Percentiles rank a stretch among this genome's conserved stretches.
Conservation (phyloP, 1,284 basidiomycete genomes). For the Volvariella volvacea region DNA sequence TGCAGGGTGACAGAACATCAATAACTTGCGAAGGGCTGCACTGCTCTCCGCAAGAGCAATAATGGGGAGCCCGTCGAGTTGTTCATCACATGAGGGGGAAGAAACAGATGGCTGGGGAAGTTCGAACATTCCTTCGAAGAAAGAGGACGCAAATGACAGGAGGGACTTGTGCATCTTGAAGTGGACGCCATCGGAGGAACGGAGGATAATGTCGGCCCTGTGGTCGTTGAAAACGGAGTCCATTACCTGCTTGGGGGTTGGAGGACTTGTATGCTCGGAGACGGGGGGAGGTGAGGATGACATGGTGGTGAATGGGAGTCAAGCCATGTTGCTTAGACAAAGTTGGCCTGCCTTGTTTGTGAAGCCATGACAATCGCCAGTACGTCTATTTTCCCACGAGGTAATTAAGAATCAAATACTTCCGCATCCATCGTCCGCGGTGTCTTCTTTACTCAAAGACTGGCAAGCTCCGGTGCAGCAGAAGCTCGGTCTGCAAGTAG, state of each 20-base stretch:
- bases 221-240: neutral
- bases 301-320: neutral
- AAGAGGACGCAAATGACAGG: constrained; percentile 28
- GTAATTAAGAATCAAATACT: too few relatives aligned
- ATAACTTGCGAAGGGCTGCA: constrained; percentile 1
- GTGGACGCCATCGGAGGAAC: constrained; percentile 27
- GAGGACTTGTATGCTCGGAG: neutral
- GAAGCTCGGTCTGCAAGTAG: constrained; percentile 26
- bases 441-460: too few relatives aligned
- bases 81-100: constrained; percentile 4
- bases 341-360: too few relatives aligned
- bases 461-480: too few relatives aligned
- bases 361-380: too few relatives aligned
- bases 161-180: constrained; percentile 32
- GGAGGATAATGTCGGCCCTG: constrained; percentile 30
- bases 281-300: neutral
- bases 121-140: constrained; percentile 36
- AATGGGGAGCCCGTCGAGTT: constrained; percentile 1
- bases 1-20: constrained; percentile 13
- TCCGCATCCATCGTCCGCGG: too few relatives aligned
- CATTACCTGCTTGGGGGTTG: neutral
- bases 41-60: constrained; percentile 1
- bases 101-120: constrained; percentile 21
- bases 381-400: too few relatives aligned
- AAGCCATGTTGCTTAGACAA: too few relatives aligned